Evolutionary conservation across 371 early-diverging fungal species (phyloP).

Genomic region (Homolaphlyctis polyrhiza): DNA sequence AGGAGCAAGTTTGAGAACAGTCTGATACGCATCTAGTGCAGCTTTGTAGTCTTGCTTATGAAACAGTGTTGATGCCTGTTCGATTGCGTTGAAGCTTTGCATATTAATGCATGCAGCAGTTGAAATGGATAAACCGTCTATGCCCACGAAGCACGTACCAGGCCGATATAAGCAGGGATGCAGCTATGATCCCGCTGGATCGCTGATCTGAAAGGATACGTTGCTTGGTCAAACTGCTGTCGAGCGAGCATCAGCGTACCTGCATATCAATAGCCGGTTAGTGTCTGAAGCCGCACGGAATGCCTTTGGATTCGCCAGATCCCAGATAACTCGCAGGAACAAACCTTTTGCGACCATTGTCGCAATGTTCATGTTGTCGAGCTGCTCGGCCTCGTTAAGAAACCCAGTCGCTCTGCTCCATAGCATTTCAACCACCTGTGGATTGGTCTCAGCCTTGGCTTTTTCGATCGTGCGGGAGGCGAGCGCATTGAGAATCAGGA

Average conservation of each 20-base stretch:
- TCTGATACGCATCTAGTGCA: conserved; percentile 70
- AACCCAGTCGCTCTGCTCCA: conserved; percentile 56
- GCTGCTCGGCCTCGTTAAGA: conserved; percentile 65
- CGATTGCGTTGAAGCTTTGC: background rate
- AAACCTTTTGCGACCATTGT: conserved; percentile 67
- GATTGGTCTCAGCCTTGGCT: conserved; percentile 2
- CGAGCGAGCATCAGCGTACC: conserved; percentile 47
- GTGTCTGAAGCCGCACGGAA: background rate
- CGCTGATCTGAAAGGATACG: conserved; percentile 61
- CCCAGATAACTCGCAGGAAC: too few species aligned
- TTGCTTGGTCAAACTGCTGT: conserved; percentile 60
- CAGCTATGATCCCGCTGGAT: conserved; percentile 54
- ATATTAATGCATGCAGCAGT: background rate
- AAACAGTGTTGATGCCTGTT: conserved; percentile 25
- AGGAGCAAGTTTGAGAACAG: conserved; percentile 55
- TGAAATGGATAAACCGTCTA: background rate
- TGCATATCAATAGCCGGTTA: background rate
- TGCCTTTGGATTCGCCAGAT: background rate
- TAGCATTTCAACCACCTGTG: conserved; percentile 13
- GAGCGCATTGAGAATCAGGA: conserved; percentile 20
- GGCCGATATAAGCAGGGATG: conserved; percentile 76
- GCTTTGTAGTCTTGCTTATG: conserved; percentile 33
- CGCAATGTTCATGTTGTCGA: conserved; percentile 62
- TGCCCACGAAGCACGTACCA: conserved; percentile 38
- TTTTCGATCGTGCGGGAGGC: conserved; percentile 27